Conservation (phyloP, 139 green algal genomes). For the Medakamo hakoo region DNA sequence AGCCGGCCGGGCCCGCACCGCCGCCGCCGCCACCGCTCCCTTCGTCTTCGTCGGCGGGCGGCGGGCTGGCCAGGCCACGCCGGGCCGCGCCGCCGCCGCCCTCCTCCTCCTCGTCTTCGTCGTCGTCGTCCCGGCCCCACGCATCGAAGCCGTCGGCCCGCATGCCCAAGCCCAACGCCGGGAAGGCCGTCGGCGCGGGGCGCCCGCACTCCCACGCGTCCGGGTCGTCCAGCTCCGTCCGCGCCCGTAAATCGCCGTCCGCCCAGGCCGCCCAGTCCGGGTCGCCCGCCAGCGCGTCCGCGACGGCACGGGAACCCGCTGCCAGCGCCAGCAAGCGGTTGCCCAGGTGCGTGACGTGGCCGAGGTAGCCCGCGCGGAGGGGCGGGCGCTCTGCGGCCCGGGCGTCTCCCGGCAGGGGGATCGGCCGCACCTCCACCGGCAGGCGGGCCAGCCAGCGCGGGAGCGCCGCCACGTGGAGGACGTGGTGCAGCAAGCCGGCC, state of each 20-base stretch:
- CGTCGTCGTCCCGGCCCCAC: background rate
- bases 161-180: background rate
- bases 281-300: background rate
- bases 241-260: background rate
- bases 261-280: background rate
- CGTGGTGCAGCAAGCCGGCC: slow-evolving; percentile 44
- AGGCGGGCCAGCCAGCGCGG: slow-evolving; percentile 44
- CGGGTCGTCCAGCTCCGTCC: background rate
- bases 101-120: background rate
- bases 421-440: slow-evolving; percentile 14
- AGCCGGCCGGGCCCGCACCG: background rate
- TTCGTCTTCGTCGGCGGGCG: background rate
- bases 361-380: slow-evolving; percentile 61
- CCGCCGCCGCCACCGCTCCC: no score
- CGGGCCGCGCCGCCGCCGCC: no score
- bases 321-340: slow-evolving; percentile 21
- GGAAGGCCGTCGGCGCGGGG: background rate
- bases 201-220: background rate
- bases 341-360: slow-evolving; percentile 61
- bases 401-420: background rate
- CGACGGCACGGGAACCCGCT: background rate
- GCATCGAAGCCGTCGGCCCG: background rate
- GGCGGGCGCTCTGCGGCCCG: slow-evolving; percentile 5
- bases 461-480: slow-evolving; percentile 43
- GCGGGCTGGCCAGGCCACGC: no score